Evolutionary conservation across 1,284 basidiomycete genomes (phyloP).

Genomic region (Vanrija humicola): DNA sequence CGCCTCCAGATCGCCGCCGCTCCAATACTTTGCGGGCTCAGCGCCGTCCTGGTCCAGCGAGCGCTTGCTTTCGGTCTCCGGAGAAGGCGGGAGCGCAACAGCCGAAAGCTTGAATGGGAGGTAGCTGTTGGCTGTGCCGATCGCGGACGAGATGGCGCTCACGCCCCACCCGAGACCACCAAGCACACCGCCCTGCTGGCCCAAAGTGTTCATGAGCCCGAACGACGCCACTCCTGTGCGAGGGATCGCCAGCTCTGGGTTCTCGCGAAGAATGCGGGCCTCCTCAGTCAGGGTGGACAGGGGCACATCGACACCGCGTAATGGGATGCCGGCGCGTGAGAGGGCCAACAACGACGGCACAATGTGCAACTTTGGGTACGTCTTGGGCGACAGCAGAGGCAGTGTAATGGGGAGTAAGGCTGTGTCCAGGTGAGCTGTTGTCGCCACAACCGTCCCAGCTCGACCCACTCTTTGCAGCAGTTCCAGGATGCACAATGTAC

Average conservation of each 20-base stretch:
- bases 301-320: conserved; percentile 31
- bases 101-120: not conserved
- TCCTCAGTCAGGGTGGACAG: conserved; percentile 30
- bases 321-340: conserved; percentile 15
- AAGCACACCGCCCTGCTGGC: not conserved
- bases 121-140: conserved; percentile 3
- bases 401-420: conserved; percentile 33
- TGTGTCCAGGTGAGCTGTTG: conserved; percentile 1
- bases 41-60: not conserved
- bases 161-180: not conserved
- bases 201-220: not conserved
- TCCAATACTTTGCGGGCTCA: conserved; percentile 2
- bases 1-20: conserved; percentile 9
- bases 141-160: not conserved
- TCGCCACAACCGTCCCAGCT: too few relatives aligned
- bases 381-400: conserved; percentile 41
- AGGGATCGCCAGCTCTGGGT: conserved; percentile 12
- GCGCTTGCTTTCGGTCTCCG: not conserved
- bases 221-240: not conserved
- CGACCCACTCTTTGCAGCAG: conserved; percentile 33
- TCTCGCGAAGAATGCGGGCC: conserved; percentile 20
- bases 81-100: not conserved
- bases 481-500: conserved; percentile 42
- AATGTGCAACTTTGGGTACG: conserved; percentile 37
- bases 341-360: conserved; percentile 30